Evolutionary conservation across 169 alveolate genomes (phyloP), one percentile per base, ranked within the genome.

Genomic region (Besnoitia besnoiti): DNA sequence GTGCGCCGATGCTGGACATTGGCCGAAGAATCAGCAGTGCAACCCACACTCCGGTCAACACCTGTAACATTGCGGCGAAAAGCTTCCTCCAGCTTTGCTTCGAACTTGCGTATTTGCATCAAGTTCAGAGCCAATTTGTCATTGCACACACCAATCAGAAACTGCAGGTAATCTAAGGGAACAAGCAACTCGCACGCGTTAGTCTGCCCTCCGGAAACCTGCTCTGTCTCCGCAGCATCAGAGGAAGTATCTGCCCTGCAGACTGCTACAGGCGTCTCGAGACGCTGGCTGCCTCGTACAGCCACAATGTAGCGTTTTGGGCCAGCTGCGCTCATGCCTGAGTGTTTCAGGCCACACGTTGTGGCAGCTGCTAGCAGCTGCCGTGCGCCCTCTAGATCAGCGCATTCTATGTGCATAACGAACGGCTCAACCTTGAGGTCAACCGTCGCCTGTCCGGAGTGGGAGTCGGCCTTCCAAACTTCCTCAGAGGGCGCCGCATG

Each of bases 401-500:
- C 87, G 37, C 85, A 62, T 55, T 89, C 92, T 1, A 89, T 61
- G 87, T 89, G 92, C 49, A 89, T 27, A 10, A 89, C 30, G 47
- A 89, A n/a, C 0, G 92, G 92, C 82, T 89, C 92, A 8, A 89
- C 39, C 46, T 89, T 89, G 42, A 89, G 44, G 85, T 89, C 50
- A 37, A 51, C 50, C 30, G n/a, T 59, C n/a, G 90, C 59, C 59
- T 39, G 55, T 2, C 40, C 87, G 30, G 59, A 82, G 62, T 30
- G 47, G 27, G 40, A 1, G 44, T 19, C 47, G 24, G 30, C 67
- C 67, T 55, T 55, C 33, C 16, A 73, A 12, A n/a, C 8, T 10
- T 73, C 27, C 39, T 16, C 27, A 16, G 39, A 0, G 21, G 82
- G 82, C 67, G 67, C n/a, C n/a, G 24, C 67, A 24, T 14, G n/a